Base-by-base conservation (phyloP, 2,329 filamentous ascomycete genomes). In the Hypoxylon sp. region DNA sequence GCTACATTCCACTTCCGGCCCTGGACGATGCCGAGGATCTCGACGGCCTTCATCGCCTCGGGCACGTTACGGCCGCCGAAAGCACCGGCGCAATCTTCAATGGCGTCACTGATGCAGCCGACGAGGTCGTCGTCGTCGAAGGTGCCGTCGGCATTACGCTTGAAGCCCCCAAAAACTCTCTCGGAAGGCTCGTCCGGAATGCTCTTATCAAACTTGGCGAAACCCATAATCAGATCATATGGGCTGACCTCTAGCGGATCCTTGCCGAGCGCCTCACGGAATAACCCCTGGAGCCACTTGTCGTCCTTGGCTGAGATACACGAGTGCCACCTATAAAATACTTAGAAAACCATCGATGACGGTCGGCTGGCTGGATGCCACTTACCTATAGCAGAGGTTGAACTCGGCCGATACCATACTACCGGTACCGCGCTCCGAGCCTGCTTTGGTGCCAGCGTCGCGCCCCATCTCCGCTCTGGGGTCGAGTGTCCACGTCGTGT, bases 401-500 rank as follows among this genome's bases (percentile, higher is more conserved):
- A 97, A 97, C 79, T 97, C 93, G 3, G 91, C 91, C 0, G 91
- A 94, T 4, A 94, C 91, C 68, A 91, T 88, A 72, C 95, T 96
- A 52, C 93, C 93, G 0, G 91, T 87, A 43, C 91, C 93, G 22
- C 88, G 84, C 46, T 91, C 87, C 0, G 90, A 86, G 0, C 86
- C 85, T 1, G 84, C 76, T 30, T 82, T 81, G 7, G 82, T 88
- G 67, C 81, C 83, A 0, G 76, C 79, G 2, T 82, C 77, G 1
- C 83, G 83, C 39, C 85, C 88, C 76, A 89, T 90, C 69, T 91
- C 87, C 11, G 87, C 84, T 22, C 92, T 85, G 0, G 92, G 92
- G 71, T 95, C 91, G 28, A 96, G 83, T 1, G 90, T 92, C 91
- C 92, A 96, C 3, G 89, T 90, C 1, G 89, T 91, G 73, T 93